phyloP scores from a whole-genome alignment of 805 yeast species.

The Candida tammaniensis region DNA sequence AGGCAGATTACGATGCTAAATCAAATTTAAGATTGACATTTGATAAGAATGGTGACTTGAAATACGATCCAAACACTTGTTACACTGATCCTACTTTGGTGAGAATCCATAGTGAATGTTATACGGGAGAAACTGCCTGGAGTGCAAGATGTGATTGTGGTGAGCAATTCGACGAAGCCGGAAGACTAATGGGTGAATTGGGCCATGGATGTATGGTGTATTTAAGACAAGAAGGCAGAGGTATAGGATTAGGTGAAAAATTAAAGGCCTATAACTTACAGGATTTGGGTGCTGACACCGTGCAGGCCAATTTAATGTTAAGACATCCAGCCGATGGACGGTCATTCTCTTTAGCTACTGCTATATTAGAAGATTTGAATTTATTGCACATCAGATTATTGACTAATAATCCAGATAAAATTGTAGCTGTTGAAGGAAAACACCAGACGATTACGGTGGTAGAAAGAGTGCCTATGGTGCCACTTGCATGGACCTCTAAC shows the following conservation, averaged over 20 bases:
- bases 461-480: constrained; percentile 95
- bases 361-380: constrained; percentile 83
- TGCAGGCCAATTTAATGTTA: constrained; percentile 86
- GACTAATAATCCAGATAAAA: constrained; percentile 96
- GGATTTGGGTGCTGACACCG: constrained; percentile 98
- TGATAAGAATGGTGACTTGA: constrained; percentile 29
- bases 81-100: constrained; percentile 56
- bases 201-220: constrained; percentile 96
- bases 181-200: constrained; percentile 79
- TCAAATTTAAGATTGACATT: constrained; percentile 25
- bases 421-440: constrained; percentile 89
- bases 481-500: constrained; percentile 74
- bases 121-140: constrained; percentile 99
- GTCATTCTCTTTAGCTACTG: constrained; percentile 89
- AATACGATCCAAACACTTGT: constrained; percentile 27
- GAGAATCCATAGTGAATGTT: constrained; percentile 94
- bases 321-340: constrained; percentile 99
- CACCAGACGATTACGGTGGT: constrained; percentile 69
- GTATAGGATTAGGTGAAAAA: constrained; percentile 97
- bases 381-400: constrained; percentile 67
- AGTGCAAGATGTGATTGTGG: constrained; percentile 99
- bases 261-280: constrained; percentile 94
- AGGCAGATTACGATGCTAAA: constrained; percentile 58
- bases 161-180: constrained; percentile 98
- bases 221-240: constrained; percentile 96